Evolutionary conservation across 306 rosid genomes (phyloP), one percentile per base, ranked within the genome.

Genomic region (Myrica gale): DNA sequence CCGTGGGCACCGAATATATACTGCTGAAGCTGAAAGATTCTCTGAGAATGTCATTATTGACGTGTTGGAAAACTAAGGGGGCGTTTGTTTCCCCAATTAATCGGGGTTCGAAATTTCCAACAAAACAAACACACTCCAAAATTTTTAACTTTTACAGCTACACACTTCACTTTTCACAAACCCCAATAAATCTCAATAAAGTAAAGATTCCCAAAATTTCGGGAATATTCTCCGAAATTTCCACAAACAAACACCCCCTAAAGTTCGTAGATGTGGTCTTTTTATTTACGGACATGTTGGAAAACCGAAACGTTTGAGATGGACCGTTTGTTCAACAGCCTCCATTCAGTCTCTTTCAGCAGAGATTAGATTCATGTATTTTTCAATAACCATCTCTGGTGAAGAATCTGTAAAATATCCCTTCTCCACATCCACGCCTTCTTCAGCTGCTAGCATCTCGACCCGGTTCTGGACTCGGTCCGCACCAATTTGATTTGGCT

Each of bases 391-490:
- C 92, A 87, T 89, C 79, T 89, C 97, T 9, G 95, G 90, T 39
- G 98, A 86, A 57, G 26, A 62, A 66, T 88, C 93, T n/a, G 97
- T 94, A 83, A 85, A 92, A 79, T 94, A 90, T 9, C 97, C 97
- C 48, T 85, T 82, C 74, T 90, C 95, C 37, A 90, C 95, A n/a
- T 89, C 90, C 72, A 91, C 51, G n/a, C 96, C 93, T 76, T 86
- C 97, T 79, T 86, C 79, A 1, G 91, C 88, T 7, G 95, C 96
- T 4, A 89, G 85, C 88, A 73, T 79, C 88, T 89, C 92, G 1
- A 92, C 90, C 54, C 76, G 86, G 76, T 62, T 86, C 73, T 91
- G 98, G 60, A 91, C 98, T 54, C 81, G 75, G 70, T 92, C 95
- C 0, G 88, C 95, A 74, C 98, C 97, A 67, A 89, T 70, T 72